These are phyloP conservation scores for Candida ortonii DNA, from an alignment of 805 yeast genomes.

Conservation along the genomic window DNA sequence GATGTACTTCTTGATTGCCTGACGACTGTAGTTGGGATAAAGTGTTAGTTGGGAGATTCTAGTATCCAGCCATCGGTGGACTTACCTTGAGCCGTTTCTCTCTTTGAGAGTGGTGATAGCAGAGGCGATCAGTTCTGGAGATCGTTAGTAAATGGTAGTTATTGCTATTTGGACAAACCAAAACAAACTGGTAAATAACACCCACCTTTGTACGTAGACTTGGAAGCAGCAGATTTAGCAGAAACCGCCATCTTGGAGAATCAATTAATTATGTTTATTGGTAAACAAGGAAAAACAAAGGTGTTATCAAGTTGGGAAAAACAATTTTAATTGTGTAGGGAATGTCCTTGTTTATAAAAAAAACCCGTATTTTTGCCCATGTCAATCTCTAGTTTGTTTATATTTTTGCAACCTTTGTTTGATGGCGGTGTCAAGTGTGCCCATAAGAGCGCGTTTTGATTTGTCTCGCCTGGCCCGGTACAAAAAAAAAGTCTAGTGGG, in stretches of 20 bases:
- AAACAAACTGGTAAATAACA: conserved; percentile 6
- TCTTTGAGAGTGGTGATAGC: conserved; percentile 72
- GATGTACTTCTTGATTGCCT: conserved; percentile 81
- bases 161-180: conserved; percentile 1
- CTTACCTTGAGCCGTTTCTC: conserved; percentile 74
- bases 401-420: conserved; percentile 9
- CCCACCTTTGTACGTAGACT: conserved; percentile 49
- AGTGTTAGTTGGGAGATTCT: not conserved
- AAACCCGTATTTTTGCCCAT: conserved; percentile 7
- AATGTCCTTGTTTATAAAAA: conserved; percentile 5
- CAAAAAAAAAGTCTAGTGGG: no score
- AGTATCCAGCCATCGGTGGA: conserved; percentile 17
- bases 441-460: conserved; percentile 8
- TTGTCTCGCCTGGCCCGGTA: no score
- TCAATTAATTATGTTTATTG: conserved; percentile 1
- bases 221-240: conserved; percentile 33
- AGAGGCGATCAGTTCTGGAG: conserved; percentile 57
- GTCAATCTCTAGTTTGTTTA: conserved; percentile 12
- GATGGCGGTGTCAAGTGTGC: conserved; percentile 4
- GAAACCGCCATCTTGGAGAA: conserved; percentile 13
- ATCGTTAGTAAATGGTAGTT: conserved; percentile 17
- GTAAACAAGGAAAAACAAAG: conserved; percentile 1
- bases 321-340: conserved; percentile 1
- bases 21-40: conserved; percentile 51
- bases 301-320: not conserved